Base-by-base conservation (phyloP, 495 filamentous ascomycete species). In the Pyrenula aspistea region DNA sequence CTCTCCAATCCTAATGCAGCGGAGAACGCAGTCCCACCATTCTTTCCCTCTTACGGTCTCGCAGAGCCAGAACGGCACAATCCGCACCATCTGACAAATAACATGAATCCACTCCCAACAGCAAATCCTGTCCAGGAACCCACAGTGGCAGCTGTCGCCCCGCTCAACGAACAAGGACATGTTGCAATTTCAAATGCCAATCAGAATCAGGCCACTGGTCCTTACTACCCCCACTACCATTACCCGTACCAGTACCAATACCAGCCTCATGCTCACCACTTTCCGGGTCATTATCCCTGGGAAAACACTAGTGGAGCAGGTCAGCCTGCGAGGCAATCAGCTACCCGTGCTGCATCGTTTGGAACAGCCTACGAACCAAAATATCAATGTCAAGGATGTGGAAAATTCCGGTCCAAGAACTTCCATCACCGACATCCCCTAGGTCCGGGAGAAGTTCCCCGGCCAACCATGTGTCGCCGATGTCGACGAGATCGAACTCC, bases 361-460 rank as follows among this genome's bases (percentile, higher is more conserved):
- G n/a, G n/a, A n/a, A 52, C 50, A 21, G 8, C 8, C 19, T 8
- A 52, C 8, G 50, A 52, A 24, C 22, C 20, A 24, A 52, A 52
- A 52, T 52, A 52, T 19, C 8, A 52, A 52, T 52, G 50, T 52
- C 8, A 19, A 8, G 22, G n/a, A 4, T 52, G 50, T 52, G 50
- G 50, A 10, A 52, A 24, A 52, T 52, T 52, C 8, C 50, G 50
- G 19, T 8, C 8, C n/a, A 20, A 20, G 10, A 20, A 24, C 19
- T 52, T 52, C 22, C 50, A 52, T 24, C 22, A 52, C 50, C n/a
- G 22, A 52, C 50, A 52, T 52, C 50, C 50, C 50, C n/a, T 52
- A 8, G 10, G 19, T 21, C 50, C 50, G 8, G 50, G 50, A 8
- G 19, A 20, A 4, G 19, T 52, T 52, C 50, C 50, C 4, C 19